Percentiles rank a stretch among this genome's conserved stretches.
These are phyloP conservation scores for Platanthera guangdongensis DNA, from an alignment of 106 monocot genomes.

Conservation along the genomic window DNA sequence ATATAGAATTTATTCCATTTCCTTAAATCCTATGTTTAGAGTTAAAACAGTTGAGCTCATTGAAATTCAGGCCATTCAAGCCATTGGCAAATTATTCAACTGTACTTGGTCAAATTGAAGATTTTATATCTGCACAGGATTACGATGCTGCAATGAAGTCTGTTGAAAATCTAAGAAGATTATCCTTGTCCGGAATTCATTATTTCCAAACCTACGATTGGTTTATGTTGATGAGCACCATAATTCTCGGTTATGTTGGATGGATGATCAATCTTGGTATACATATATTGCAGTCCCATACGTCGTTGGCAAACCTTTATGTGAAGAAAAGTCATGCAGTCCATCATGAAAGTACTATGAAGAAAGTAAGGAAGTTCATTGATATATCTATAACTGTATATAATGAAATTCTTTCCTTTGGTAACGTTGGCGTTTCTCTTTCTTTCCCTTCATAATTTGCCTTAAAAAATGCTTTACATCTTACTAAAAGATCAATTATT, in stretches of 20 bases:
- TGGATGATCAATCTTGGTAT: conserved; percentile 84
- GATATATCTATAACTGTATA: no score
- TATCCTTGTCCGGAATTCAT: conserved; percentile 71
- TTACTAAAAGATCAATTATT: no score
- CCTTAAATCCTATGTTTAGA: conserved; percentile 58
- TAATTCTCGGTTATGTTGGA: conserved; percentile 91
- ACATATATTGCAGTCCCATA: conserved; percentile 78
- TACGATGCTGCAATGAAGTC: conserved; percentile 57
- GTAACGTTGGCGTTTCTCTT: no score
- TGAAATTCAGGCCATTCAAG: conserved; percentile 75
- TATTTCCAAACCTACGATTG: conserved; percentile 99
- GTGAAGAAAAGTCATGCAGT: conserved; percentile 22
- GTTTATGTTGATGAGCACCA: conserved; percentile 75
- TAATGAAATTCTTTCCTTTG: no score
- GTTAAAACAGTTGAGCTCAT: conserved; percentile 53
- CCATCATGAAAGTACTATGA: conserved; percentile 9
- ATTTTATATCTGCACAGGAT: conserved; percentile 51
- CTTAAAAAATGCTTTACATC: no score
- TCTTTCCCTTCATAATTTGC: no score
- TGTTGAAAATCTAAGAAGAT: conserved; percentile 47
- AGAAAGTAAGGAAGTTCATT: conserved; percentile 30
- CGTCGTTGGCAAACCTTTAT: conserved; percentile 22
- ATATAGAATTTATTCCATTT: conserved; percentile 6
- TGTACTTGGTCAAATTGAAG: conserved; percentile 60
- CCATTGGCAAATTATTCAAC: conserved; percentile 56